Conservation (phyloP, 106 monocot genomes). For the Gastrodia elata region DNA sequence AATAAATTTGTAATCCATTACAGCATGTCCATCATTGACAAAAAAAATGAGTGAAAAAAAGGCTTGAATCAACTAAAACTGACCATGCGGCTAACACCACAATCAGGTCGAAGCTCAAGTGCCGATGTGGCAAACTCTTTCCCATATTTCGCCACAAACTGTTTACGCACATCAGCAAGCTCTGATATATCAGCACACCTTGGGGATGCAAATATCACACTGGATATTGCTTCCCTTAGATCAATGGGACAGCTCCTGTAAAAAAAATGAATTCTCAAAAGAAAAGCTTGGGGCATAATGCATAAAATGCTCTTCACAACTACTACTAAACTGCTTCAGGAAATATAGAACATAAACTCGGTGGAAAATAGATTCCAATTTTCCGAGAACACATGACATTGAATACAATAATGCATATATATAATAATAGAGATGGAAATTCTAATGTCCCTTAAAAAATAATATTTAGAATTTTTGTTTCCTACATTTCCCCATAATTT, state of each 20-base stretch:
- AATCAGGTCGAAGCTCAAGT: conserved; percentile 78
- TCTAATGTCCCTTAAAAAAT: too few species aligned
- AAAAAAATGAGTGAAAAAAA: background rate
- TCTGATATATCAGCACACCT: conserved; percentile 90
- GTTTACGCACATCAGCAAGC: conserved; percentile 63
- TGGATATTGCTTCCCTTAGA: conserved; percentile 78
- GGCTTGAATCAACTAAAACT: conserved; percentile 2
- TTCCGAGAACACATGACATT: background rate
- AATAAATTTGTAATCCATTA: background rate
- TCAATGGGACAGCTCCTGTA: conserved; percentile 86
- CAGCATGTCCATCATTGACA: background rate
- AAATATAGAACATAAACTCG: background rate
- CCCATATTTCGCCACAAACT: conserved; percentile 74
- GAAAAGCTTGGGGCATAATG: background rate
- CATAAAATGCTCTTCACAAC: background rate
- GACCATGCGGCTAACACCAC: conserved; percentile 73
- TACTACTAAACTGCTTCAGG: background rate
- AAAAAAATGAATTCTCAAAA: background rate
- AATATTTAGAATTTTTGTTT: too few species aligned
- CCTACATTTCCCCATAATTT: too few species aligned
- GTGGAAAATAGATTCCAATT: background rate
- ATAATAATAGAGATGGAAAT: too few species aligned
- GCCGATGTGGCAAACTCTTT: conserved; percentile 74
- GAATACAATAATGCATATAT: too few species aligned
- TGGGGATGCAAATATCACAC: conserved; percentile 83